Conservation (phyloP, 1,284 basidiomycete species). For the Sporisorium exsertum region DNA sequence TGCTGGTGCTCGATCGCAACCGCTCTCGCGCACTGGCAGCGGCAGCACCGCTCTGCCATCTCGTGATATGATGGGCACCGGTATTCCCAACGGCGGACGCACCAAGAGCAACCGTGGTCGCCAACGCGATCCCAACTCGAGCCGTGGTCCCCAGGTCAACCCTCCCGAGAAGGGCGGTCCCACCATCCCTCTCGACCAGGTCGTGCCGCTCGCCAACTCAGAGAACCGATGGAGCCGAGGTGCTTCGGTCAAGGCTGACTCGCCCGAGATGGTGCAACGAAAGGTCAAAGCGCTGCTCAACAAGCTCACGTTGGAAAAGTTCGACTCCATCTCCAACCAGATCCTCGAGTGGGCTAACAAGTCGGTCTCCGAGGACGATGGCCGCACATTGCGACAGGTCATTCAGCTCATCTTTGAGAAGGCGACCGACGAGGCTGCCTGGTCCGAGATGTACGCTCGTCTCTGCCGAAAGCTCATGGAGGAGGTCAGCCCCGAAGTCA, state of each 20-base stretch:
- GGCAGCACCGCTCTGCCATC: constrained; percentile 66
- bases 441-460: constrained; percentile 96
- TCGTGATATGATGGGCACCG: constrained; percentile 68
- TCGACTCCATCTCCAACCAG: constrained; percentile 92
- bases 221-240: constrained; percentile 82
- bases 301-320: constrained; percentile 96
- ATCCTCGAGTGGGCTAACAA: constrained; percentile 95
- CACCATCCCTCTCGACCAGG: constrained; percentile 72
- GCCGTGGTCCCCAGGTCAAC: constrained; percentile 62
- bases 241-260: constrained; percentile 72
- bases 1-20: constrained; percentile 62
- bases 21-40: constrained; percentile 65
- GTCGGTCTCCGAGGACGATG: constrained; percentile 90
- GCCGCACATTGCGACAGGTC: constrained; percentile 91
- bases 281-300: constrained; percentile 94
- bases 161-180: constrained; percentile 69
- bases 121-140: constrained; percentile 61
- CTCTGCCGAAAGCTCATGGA: constrained; percentile 94
- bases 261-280: constrained; percentile 85
- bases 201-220: constrained; percentile 80
- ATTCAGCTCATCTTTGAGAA: constrained; percentile 97
- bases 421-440: constrained; percentile 92
- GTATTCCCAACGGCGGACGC: constrained; percentile 63
- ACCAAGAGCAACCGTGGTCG: constrained; percentile 66
- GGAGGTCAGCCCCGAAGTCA: constrained; percentile 84